Conservation (phyloP, 2,329 filamentous ascomycete species). For the Gremmenia infestans region DNA sequence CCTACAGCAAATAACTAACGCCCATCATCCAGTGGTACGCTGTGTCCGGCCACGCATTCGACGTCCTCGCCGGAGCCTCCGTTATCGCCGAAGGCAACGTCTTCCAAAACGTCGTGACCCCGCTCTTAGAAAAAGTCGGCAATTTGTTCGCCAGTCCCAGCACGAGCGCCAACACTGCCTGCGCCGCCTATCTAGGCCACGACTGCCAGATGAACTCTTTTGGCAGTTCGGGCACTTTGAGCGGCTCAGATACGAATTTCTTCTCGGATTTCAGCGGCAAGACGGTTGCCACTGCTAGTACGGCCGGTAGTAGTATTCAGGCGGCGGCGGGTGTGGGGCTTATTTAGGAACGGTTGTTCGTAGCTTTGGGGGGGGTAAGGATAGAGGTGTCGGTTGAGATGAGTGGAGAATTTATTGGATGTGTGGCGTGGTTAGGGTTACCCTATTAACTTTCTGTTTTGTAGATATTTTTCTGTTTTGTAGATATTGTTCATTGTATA, state of each 20-base stretch:
- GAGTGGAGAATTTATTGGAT: too few relatives aligned
- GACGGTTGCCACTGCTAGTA: constrained; percentile 25
- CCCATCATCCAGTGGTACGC: constrained; percentile 29
- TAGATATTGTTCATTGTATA: too few relatives aligned
- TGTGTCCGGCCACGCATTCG: constrained; percentile 42
- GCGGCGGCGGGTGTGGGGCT: constrained; percentile 30
- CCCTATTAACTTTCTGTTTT: too few relatives aligned
- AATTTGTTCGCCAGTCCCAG: constrained; percentile 19
- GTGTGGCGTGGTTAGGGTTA: too few relatives aligned
- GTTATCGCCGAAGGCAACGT: constrained; percentile 42
- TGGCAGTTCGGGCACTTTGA: constrained; percentile 28
- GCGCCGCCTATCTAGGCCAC: constrained; percentile 16
- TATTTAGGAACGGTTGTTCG: too few relatives aligned
- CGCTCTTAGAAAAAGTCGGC: constrained; percentile 15
- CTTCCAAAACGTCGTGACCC: constrained; percentile 38
- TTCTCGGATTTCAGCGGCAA: constrained; percentile 31
- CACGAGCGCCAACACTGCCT: constrained; percentile 16
- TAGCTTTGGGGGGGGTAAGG: too few relatives aligned
- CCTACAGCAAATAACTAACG: too few relatives aligned
- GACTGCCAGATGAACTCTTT: constrained; percentile 18
- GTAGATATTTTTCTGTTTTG: too few relatives aligned
- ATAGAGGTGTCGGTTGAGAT: too few relatives aligned
- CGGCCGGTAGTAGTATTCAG: constrained; percentile 29
- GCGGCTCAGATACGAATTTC: constrained; percentile 25
- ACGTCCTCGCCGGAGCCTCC: constrained; percentile 30